Conservation (phyloP, 495 filamentous ascomycete species). For the Aspergillus egyptiacus region DNA sequence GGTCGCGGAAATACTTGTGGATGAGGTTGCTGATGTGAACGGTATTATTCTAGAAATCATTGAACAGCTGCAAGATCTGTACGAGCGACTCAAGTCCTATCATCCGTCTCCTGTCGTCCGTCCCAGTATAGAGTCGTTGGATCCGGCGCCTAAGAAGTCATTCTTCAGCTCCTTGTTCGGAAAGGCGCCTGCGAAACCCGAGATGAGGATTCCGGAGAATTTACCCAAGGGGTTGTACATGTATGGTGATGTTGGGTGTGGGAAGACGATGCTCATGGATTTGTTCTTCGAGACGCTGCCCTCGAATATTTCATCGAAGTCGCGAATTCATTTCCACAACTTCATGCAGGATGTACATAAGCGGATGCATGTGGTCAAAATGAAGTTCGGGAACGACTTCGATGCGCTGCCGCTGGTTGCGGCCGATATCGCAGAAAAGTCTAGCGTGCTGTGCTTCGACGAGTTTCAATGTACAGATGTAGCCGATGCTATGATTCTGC, state of each 20-base stretch:
- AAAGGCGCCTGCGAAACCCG: constrained; percentile 31
- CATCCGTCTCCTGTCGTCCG: constrained; percentile 64
- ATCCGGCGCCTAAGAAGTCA: constrained; percentile 52
- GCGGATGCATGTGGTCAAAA: constrained; percentile 82
- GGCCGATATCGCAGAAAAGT: constrained; percentile 80
- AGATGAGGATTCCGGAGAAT: constrained; percentile 54
- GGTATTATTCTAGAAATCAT: constrained; percentile 59
- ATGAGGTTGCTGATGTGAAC: neutral
- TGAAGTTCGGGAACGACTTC: constrained; percentile 80
- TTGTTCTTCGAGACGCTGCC: constrained; percentile 95
- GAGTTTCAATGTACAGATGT: constrained; percentile 99
- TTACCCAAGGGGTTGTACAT: constrained; percentile 89
- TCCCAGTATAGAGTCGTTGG: constrained; percentile 68
- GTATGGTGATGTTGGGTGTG: constrained; percentile 94
- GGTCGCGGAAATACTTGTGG: neutral
- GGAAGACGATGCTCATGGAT: constrained; percentile 99
- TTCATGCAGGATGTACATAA: constrained; percentile 99
- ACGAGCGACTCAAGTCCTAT: constrained; percentile 75
- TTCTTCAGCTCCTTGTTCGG: constrained; percentile 70
- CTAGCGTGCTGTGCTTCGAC: constrained; percentile 90
- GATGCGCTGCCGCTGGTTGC: constrained; percentile 91
- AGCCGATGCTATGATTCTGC: constrained; percentile 95
- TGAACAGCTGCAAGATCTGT: constrained; percentile 78
- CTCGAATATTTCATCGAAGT: constrained; percentile 71
- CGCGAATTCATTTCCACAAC: constrained; percentile 97